A percentile compares a stretch with the other conserved stretches of the same genome.
These are phyloP conservation scores for Colletotrichum sp. DNA, from an alignment of 2,329 filamentous ascomycete genomes.

Conservation along the genomic window DNA sequence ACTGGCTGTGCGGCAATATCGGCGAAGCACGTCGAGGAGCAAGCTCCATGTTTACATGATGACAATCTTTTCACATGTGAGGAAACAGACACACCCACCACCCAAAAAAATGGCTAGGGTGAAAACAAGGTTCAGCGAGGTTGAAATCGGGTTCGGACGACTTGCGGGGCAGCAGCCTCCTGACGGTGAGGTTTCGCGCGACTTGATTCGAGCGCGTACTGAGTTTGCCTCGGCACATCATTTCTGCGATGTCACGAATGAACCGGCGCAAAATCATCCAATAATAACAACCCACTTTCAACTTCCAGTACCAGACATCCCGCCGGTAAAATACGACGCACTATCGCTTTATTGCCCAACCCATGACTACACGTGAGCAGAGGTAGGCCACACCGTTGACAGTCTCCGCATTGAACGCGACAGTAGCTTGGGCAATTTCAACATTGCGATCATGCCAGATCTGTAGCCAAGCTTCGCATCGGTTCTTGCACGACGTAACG, in stretches of 20 bases:
- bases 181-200: not conserved
- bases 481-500: not conserved
- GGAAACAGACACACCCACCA: not conserved
- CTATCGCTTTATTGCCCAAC: not conserved
- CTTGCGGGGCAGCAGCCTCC: not conserved
- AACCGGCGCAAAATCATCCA: not conserved
- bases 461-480: not conserved
- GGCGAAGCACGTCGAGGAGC: not conserved
- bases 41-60: not conserved
- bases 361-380: slow-evolving; percentile 1
- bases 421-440: not conserved
- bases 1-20: not conserved
- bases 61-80: not conserved
- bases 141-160: not conserved
- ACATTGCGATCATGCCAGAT: not conserved
- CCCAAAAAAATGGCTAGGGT: not conserved
- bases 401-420: not conserved
- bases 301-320: not conserved
- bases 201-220: slow-evolving; percentile 13
- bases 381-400: not conserved
- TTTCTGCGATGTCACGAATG: not conserved
- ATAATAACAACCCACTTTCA: not conserved
- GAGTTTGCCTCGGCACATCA: slow-evolving; percentile 3
- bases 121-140: not conserved
- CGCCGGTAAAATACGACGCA: not conserved